Conservation (phyloP, 805 yeast species). For the Scheffersomyces ergatensis region DNA sequence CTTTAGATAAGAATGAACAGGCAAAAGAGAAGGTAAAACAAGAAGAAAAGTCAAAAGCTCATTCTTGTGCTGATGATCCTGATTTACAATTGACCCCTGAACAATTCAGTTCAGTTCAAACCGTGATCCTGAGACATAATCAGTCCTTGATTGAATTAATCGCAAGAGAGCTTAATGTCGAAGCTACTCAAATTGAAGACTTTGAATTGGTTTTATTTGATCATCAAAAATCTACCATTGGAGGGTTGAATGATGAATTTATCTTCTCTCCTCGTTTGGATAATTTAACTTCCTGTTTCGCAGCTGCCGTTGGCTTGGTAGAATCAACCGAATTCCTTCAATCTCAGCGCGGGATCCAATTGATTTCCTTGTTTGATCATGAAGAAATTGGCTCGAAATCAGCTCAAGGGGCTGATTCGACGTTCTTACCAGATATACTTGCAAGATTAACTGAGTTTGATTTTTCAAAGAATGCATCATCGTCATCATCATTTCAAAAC, state of each 20-base stretch:
- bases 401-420: constrained; percentile 96
- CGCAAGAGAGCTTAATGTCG: constrained; percentile 60
- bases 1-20: constrained; percentile 18
- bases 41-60: constrained; percentile 9
- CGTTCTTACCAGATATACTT: constrained; percentile 77
- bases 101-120: constrained; percentile 63
- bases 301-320: constrained; percentile 71
- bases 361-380: constrained; percentile 87
- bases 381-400: constrained; percentile 93
- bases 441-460: constrained; percentile 54
- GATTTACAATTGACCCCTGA: constrained; percentile 45
- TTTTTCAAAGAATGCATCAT: constrained; percentile 19
- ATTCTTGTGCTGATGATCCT: constrained; percentile 51
- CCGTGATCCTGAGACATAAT: constrained; percentile 74
- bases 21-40: too few species aligned
- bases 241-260: constrained; percentile 89
- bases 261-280: constrained; percentile 90
- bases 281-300: constrained; percentile 82
- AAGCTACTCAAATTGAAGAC: constrained; percentile 68
- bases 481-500: constrained; percentile 5
- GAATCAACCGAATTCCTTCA: constrained; percentile 46
- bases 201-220: constrained; percentile 86
- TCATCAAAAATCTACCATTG: constrained; percentile 76
- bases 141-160: constrained; percentile 64
- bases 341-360: constrained; percentile 57